Conservation (phyloP, 208 protist genomes). For the Trypanosomatidae sp. region DNA sequence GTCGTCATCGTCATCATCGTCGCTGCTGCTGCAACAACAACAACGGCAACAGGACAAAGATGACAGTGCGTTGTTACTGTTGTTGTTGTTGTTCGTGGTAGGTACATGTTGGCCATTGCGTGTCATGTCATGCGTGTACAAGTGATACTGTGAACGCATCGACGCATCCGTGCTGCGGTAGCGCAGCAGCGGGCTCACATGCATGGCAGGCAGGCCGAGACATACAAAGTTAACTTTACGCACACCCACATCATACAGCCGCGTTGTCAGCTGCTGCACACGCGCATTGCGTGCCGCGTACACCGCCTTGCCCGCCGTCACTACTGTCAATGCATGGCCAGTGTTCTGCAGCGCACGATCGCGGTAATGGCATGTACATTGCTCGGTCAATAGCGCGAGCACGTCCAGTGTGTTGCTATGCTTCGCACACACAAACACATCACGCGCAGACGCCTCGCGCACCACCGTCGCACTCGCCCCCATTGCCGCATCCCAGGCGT, state of each 20-base stretch:
- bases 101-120: no score
- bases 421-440: conserved; percentile 52
- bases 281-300: conserved; percentile 57
- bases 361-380: conserved; percentile 28
- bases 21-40: background rate
- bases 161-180: conserved; percentile 48
- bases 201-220: conserved; percentile 71
- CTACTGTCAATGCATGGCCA: conserved; percentile 52
- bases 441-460: conserved; percentile 13
- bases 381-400: conserved; percentile 54
- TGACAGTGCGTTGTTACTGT: conserved; percentile 1
- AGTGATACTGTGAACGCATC: conserved; percentile 56
- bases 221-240: conserved; percentile 58
- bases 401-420: conserved; percentile 66
- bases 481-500: background rate
- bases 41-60: background rate
- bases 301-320: conserved; percentile 70
- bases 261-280: conserved; percentile 43
- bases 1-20: background rate
- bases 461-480: conserved; percentile 3
- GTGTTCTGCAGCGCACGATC: conserved; percentile 36
- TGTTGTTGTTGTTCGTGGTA: conserved; percentile 4
- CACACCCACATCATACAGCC: conserved; percentile 58
- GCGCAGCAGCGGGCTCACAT: conserved; percentile 66
- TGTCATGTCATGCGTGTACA: no score